Evolutionary conservation across 495 filamentous ascomycete species (phyloP), one percentile per base, ranked within the genome.

Genomic region (Letharia columbiana): DNA sequence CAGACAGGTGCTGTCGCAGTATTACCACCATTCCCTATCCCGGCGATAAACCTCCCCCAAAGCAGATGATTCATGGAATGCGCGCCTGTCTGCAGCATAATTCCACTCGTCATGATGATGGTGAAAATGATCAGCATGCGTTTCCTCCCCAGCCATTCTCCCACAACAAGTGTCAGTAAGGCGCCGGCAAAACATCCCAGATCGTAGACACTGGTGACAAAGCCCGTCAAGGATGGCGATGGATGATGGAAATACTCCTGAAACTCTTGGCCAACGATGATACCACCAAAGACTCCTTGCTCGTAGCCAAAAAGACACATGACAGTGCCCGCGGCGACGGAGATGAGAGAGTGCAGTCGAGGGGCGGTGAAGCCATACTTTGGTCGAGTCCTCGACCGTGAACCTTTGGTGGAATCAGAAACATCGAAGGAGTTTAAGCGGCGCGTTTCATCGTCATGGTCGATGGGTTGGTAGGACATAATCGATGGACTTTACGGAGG

Each of bases 271-370:
- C 68, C 68, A 13, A 70, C 66, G 17, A 75, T 68, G 60, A 75
- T 70, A 11, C 72, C 73, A 15, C 73, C 72, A 37, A 74, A 74
- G 12, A 74, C 68, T 31, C 73, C 72, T 57, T 75, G 71, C 40
- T 74, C 72, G 60, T 75, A 75, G 60, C 73, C 73, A 44, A 75
- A 75, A 13, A 75, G 68, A 28, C 61, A 65, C 68, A 70, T 70
- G 2, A 70, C 68, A 2, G 68, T 70, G 44, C 65, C 68, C 10
- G 68, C 68, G 23, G 68, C 68, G 56, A 70, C 49, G 42, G 68
- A 70, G 61, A 70, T 61, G 28, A 63, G 60, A 11, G 47, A 15
- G 47, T 70, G 68, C 4, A 62, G 42, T 35, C 65, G 45, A 8
- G 42, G 58, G 37, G 65, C 56, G 7, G 57, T n/a, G 41, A 65